Conservation (phyloP, 306 rosid genomes). For the Coriaria nepalensis region DNA sequence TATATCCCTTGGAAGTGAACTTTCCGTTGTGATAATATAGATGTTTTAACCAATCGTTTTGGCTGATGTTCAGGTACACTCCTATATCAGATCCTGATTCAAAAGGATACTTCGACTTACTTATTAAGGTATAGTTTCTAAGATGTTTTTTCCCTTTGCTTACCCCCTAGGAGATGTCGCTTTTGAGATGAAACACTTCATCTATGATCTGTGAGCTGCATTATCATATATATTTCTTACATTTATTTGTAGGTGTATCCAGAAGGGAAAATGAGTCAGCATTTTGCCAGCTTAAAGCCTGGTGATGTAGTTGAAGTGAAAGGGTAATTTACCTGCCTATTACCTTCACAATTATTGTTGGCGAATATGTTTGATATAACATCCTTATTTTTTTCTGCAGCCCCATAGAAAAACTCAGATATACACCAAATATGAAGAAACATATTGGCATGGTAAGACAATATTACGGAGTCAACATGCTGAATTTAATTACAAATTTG, state of each 20-base stretch:
- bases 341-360: conserved; percentile 7
- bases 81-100: conserved; percentile 92
- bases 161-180: not conserved
- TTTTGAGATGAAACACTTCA: too few species aligned
- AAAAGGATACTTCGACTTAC: conserved; percentile 83
- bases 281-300: conserved; percentile 90
- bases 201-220: too few species aligned
- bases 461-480: not conserved
- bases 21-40: too few species aligned
- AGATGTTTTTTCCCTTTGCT: conserved; percentile 9
- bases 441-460: conserved; percentile 85
- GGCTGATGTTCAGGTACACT: conserved; percentile 56
- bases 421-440: conserved; percentile 91
- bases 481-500: not conserved
- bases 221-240: conserved; percentile 7
- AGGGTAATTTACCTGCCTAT: conserved; percentile 46
- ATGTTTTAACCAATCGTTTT: too few species aligned
- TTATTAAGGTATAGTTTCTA: conserved; percentile 55
- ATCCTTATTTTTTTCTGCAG: conserved; percentile 32
- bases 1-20: too few species aligned
- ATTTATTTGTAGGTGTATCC: conserved; percentile 67
- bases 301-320: conserved; percentile 96
- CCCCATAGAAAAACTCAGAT: conserved; percentile 85
- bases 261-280: conserved; percentile 95
- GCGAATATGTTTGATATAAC: conserved; percentile 14